Evolutionary conservation across 305 asterid species (phyloP), one percentile per base, ranked within the genome.

Genomic region (Fraxinus latifolia): DNA sequence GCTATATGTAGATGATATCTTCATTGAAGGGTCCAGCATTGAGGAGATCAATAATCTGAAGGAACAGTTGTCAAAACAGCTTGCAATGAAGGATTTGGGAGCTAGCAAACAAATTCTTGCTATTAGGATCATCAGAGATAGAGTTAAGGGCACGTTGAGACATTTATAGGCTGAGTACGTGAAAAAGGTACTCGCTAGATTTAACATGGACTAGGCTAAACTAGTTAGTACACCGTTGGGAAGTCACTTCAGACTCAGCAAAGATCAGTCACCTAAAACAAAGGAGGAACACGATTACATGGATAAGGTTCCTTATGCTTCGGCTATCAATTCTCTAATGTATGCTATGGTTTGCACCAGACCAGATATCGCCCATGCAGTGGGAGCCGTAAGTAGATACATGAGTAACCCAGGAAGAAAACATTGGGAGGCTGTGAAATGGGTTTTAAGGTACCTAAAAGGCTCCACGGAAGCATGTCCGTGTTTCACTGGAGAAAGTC

Each of bases 161-260:
- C 4, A 0, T 31, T 31, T 0, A 31, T 4, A 31, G 33, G 33
- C 33, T 31, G 33, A 31, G 34, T 32, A 32, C 34, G 4, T 2
- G 34, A 32, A 21, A 21, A 47, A 53, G 34, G 34, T 79, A 0
- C 29, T 65, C 0, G 12, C 3, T 11, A 80, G 79, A 12, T 53
- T 80, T 27, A 80, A 29, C 32, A 53, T 74, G 21, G 11, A 17
- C 31, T 11, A 80, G 5, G 83, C 79, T 1, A 80, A 80, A 7
- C 33, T 29, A 5, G n/a, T 19, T 6, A 44, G 14, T 32, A 3
- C 34, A 32, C 34, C 34, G 34, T 32, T 2, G 34, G 83, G 17
- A 6, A 80, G 68, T 58, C 79, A 80, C 19, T 19, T 12, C 4
- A 74, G n/a, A 50, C n/a, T 73, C 0, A 1, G 9, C 23, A 50